phyloP scores from a whole-genome alignment of 352 stramenopile species.

The Phytopythium kandeliae region DNA sequence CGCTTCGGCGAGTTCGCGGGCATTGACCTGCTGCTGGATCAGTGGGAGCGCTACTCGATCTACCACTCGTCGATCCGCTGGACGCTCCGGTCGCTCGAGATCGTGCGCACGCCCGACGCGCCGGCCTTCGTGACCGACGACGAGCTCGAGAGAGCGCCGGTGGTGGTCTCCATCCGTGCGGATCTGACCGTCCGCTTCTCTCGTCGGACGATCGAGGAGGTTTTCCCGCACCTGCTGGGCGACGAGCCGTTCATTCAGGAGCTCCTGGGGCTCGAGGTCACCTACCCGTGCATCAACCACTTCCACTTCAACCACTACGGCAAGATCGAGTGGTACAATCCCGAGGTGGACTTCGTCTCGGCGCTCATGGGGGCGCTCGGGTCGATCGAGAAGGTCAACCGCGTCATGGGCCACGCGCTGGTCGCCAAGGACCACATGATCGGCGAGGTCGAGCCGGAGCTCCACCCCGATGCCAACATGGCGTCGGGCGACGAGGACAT shows the following conservation, averaged over 20 bases:
- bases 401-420: slow-evolving; percentile 27
- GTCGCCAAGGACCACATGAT: slow-evolving; percentile 47
- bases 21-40: slow-evolving; percentile 34
- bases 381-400: slow-evolving; percentile 16
- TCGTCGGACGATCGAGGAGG: slow-evolving; percentile 39
- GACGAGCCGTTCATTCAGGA: slow-evolving; percentile 29
- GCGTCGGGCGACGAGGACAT: neutral
- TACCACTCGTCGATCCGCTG: slow-evolving; percentile 39
- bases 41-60: slow-evolving; percentile 56
- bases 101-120: slow-evolving; percentile 16
- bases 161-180: slow-evolving; percentile 23
- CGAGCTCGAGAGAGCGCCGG: slow-evolving; percentile 1
- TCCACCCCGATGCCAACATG: slow-evolving; percentile 5
- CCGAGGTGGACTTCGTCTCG: slow-evolving; percentile 30
- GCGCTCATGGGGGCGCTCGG: slow-evolving; percentile 23
- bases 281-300: slow-evolving; percentile 38
- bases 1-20: slow-evolving; percentile 44
- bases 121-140: slow-evolving; percentile 26
- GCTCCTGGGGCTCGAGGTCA: slow-evolving; percentile 38
- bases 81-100: slow-evolving; percentile 33
- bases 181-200: slow-evolving; percentile 36
- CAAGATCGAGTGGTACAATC: slow-evolving; percentile 36
- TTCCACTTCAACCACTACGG: slow-evolving; percentile 34
- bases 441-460: slow-evolving; percentile 19
- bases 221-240: slow-evolving; percentile 41